phyloP scores from a whole-genome alignment of 441 rosid genomes.

The Breynia disticha region DNA sequence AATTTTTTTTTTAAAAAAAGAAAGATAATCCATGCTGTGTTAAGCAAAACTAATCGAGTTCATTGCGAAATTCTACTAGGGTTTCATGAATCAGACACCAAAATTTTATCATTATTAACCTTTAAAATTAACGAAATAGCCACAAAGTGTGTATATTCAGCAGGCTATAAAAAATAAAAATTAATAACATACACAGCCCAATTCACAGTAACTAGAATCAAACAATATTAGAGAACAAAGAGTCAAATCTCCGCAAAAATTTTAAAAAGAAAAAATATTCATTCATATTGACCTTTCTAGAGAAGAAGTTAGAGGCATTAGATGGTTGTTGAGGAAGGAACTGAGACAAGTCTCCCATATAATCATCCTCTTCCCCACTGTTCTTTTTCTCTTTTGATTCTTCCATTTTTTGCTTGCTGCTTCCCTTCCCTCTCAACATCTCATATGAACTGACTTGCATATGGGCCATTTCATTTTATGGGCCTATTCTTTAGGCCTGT shows the following conservation, averaged over 20 bases:
- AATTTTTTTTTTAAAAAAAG: not conserved
- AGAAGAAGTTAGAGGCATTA: constrained; percentile 24
- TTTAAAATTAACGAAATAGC: not conserved
- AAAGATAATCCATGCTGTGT: not conserved
- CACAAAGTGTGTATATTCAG: not conserved
- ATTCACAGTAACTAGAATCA: constrained; percentile 2
- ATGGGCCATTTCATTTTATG: no score
- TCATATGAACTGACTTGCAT: no score
- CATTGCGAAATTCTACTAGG: not conserved
- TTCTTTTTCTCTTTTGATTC: constrained; percentile 27
- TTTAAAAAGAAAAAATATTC: not conserved
- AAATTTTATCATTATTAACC: not conserved
- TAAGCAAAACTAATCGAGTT: no score
- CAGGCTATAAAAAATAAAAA: not conserved
- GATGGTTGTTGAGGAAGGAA: constrained; percentile 51
- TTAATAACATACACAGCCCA: not conserved
- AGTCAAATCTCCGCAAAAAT: not conserved
- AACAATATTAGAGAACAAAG: not conserved
- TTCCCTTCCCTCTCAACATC: no score
- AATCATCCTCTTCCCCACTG: constrained; percentile 48
- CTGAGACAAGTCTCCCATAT: constrained; percentile 82
- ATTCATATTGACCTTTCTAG: constrained; percentile 30
- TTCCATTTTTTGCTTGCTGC: constrained; percentile 19
- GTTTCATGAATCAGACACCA: not conserved
- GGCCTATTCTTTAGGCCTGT: no score